Percentiles rank a stretch among this genome's conserved stretches.
phyloP scores from a whole-genome alignment of 768 basidiomycete species.

The Tylopilus vinaceipallidus region DNA sequence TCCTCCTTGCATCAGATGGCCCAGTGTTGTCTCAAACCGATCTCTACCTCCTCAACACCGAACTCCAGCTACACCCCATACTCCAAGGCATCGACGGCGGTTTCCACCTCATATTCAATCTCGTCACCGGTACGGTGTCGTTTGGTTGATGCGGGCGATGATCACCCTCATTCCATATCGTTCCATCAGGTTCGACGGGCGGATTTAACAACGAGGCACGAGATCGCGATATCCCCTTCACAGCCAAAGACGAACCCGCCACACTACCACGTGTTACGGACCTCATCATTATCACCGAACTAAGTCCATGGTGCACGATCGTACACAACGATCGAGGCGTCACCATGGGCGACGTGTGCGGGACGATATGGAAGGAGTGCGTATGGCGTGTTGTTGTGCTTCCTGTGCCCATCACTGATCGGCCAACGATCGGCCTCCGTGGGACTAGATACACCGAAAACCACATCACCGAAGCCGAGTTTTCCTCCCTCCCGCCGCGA shows the following conservation, averaged over 20 bases:
- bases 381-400: slow-evolving; percentile 30
- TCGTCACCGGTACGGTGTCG: slow-evolving; percentile 53
- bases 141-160: background rate
- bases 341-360: slow-evolving; percentile 73
- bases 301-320: slow-evolving; percentile 78
- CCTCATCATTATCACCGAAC: slow-evolving; percentile 55
- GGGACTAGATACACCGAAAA: slow-evolving; percentile 63
- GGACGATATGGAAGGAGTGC: slow-evolving; percentile 73
- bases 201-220: slow-evolving; percentile 61
- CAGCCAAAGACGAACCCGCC: slow-evolving; percentile 59
- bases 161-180: background rate
- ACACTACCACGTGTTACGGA: slow-evolving; percentile 65
- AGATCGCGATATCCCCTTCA: slow-evolving; percentile 56
- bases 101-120: slow-evolving; percentile 72
- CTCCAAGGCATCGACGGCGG: slow-evolving; percentile 45
- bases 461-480: slow-evolving; percentile 64
- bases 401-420: background rate
- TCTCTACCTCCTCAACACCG: slow-evolving; percentile 70
- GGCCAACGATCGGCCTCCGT: slow-evolving; percentile 10
- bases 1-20: slow-evolving; percentile 49
- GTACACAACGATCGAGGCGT: slow-evolving; percentile 72
- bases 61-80: slow-evolving; percentile 73
- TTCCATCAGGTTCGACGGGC: slow-evolving; percentile 48
- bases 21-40: slow-evolving; percentile 80
- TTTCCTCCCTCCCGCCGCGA: slow-evolving; percentile 55